Evolutionary conservation across 2,329 filamentous ascomycete species (phyloP).

Genomic region (Trichoderma atroviride): DNA sequence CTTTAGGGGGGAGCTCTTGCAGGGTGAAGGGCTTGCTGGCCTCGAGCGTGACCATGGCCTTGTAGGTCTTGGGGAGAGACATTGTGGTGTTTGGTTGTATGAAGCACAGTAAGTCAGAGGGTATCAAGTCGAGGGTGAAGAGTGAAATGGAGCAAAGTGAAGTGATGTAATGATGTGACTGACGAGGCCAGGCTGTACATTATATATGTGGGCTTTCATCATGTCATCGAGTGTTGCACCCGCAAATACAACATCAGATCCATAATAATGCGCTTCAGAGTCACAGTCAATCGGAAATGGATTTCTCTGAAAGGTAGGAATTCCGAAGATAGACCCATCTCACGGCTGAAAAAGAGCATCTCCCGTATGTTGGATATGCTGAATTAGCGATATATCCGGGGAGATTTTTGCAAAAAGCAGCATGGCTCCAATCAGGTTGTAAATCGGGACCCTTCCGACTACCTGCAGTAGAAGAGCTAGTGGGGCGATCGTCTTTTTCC

Average conservation of each 20-base stretch:
- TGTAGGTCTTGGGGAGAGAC: constrained; percentile 66
- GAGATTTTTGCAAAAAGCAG: neutral
- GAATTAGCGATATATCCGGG: neutral
- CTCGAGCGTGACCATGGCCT: constrained; percentile 63
- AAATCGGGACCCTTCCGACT: neutral
- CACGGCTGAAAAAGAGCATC: neutral
- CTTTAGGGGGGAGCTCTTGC: constrained; percentile 61
- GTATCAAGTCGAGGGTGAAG: neutral
- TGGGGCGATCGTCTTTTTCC: neutral
- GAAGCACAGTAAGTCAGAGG: neutral
- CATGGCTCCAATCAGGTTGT: neutral
- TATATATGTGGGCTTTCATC: neutral
- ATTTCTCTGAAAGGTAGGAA: neutral
- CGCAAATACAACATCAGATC: neutral
- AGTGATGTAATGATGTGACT: neutral
- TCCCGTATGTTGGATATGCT: neutral
- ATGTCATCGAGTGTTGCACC: neutral
- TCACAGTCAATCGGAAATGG: neutral
- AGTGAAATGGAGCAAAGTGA: neutral
- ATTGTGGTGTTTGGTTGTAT: neutral
- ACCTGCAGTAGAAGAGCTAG: neutral
- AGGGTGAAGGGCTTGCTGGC: constrained; percentile 56
- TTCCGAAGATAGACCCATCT: neutral
- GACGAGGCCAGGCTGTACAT: neutral
- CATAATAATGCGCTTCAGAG: neutral